These are phyloP conservation scores for Schoenoplectus triqueter DNA, from an alignment of 202 grass and related monocot genomes.

Conservation along the genomic window DNA sequence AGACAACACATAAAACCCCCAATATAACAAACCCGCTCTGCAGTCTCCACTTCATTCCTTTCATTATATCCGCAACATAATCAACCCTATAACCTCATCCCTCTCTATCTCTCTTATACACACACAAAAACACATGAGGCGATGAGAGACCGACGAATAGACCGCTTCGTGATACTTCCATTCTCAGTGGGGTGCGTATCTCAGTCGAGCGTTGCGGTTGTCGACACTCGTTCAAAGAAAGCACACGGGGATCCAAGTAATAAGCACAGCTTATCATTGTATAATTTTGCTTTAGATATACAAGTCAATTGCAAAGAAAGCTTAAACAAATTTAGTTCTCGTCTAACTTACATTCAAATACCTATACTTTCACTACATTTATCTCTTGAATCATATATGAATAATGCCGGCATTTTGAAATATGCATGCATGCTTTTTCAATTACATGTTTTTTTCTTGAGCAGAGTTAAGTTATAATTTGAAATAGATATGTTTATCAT, in stretches of 20 bases:
- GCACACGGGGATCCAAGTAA: conserved; percentile 42
- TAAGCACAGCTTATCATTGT: not conserved
- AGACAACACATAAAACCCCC: conserved; percentile 31
- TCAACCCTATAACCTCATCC: not conserved
- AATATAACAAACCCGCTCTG: conserved; percentile 37
- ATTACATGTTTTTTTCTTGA: not conserved
- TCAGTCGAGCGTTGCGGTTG: conserved; percentile 66
- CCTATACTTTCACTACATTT: not conserved
- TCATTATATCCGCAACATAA: conserved; percentile 5
- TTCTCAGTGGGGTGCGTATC: conserved; percentile 70
- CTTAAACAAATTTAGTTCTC: not conserved
- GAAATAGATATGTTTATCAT: not conserved
- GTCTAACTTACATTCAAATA: not conserved
- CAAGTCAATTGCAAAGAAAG: not conserved
- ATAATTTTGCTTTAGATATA: not conserved
- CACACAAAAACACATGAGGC: conserved; percentile 21
- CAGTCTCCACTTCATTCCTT: conserved; percentile 26
- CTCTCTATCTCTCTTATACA: conserved; percentile 18
- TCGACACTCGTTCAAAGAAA: conserved; percentile 54
- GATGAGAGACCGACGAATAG: conserved; percentile 48
- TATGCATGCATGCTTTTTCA: not conserved
- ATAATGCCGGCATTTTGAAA: not conserved
- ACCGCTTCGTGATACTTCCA: conserved; percentile 69
- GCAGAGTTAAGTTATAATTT: conserved; percentile 6
- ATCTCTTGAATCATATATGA: not conserved